phyloP scores from a whole-genome alignment of 106 monocot genomes.

The Agapanthus africanus region DNA sequence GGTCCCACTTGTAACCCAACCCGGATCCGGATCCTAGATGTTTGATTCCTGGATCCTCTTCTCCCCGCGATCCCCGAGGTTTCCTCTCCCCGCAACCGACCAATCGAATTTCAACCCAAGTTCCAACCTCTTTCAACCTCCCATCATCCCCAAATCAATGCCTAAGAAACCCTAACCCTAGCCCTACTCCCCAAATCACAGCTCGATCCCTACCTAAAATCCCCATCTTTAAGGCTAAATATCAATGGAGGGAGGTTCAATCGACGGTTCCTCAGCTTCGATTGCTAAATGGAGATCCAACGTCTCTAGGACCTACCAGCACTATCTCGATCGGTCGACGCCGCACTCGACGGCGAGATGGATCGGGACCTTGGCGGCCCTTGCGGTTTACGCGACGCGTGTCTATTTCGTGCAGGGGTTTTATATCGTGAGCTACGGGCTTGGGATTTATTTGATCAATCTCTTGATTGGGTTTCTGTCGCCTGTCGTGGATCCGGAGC shows the following conservation, averaged over 20 bases:
- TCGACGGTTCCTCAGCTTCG: slow-evolving; percentile 18
- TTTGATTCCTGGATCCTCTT: too few relatives aligned
- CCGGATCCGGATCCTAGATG: too few relatives aligned
- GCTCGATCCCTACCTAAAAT: too few relatives aligned
- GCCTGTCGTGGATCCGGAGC: slow-evolving; percentile 88
- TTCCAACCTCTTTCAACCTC: too few relatives aligned
- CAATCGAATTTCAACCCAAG: too few relatives aligned
- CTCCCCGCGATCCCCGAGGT: too few relatives aligned
- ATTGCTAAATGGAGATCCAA: slow-evolving; percentile 8
- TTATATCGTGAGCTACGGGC: slow-evolving; percentile 81
- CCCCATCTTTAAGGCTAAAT: background rate
- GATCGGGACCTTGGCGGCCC: slow-evolving; percentile 30
- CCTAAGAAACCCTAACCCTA: too few relatives aligned
- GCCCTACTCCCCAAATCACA: too few relatives aligned
- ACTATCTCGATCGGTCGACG: slow-evolving; percentile 72
- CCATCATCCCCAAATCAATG: too few relatives aligned
- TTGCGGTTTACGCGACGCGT: slow-evolving; percentile 29
- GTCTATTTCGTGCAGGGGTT: slow-evolving; percentile 59
- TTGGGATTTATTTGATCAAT: slow-evolving; percentile 83
- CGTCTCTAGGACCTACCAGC: slow-evolving; percentile 48
- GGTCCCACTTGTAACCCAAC: too few relatives aligned
- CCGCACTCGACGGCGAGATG: slow-evolving; percentile 62
- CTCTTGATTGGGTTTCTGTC: slow-evolving; percentile 89
- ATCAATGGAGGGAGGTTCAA: background rate
- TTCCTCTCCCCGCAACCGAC: too few relatives aligned